phyloP scores from a whole-genome alignment of 805 yeast species.

The Cyberlindnera suaveolens region DNA sequence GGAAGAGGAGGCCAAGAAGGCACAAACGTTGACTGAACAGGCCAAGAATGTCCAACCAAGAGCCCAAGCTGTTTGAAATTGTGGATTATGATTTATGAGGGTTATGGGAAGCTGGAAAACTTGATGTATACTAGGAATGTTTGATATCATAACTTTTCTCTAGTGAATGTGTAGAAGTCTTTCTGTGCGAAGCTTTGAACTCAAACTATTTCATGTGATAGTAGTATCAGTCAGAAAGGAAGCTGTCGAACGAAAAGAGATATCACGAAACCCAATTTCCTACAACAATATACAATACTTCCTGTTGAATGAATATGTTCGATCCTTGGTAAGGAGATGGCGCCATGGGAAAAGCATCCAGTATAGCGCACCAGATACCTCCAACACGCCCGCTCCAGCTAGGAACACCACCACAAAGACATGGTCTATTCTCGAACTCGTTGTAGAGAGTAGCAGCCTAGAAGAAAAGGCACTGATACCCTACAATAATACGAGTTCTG shows the following conservation, averaged over 20 bases:
- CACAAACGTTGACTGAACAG: neutral
- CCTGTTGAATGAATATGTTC: constrained; percentile 14
- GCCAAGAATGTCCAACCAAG: neutral
- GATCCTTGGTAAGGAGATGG: constrained; percentile 33
- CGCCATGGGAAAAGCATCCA: constrained; percentile 21
- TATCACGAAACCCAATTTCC: too few relatives aligned
- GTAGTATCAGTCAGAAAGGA: too few relatives aligned
- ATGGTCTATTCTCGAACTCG: constrained; percentile 21
- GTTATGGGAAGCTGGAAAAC: too few relatives aligned
- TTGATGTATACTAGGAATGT: neutral
- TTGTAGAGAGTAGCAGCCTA: constrained; percentile 26
- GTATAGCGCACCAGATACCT: constrained; percentile 5
- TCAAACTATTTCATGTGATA: too few relatives aligned
- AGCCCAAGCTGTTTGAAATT: neutral
- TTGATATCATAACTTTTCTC: too few relatives aligned
- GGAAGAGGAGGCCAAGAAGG: constrained; percentile 5
- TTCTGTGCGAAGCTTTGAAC: too few relatives aligned
- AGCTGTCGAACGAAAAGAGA: too few relatives aligned
- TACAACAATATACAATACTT: too few relatives aligned
- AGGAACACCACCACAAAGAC: constrained; percentile 17
- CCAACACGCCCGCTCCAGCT: constrained; percentile 29
- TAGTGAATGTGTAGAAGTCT: too few relatives aligned
- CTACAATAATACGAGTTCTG: constrained; percentile 25
- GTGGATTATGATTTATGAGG: too few relatives aligned
- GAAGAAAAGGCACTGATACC: constrained; percentile 19